Base-by-base conservation (phyloP, 495 filamentous ascomycete genomes). In the Apiosordaria backusii region DNA sequence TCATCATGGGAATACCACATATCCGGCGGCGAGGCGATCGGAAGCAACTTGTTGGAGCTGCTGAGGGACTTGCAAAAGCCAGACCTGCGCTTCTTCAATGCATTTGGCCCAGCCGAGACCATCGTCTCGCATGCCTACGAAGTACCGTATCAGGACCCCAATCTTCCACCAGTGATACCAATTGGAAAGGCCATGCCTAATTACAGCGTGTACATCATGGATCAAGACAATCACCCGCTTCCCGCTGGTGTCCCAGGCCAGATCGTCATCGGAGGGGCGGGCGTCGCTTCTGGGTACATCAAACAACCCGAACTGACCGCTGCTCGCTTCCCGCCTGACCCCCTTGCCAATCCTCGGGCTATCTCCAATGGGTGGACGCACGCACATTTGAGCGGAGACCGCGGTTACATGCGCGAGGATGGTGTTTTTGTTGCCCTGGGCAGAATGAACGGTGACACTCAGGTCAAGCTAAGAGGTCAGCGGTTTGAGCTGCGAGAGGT, bases 401-500 rank as follows among this genome's bases (percentile, higher is more conserved):
- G 65, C 59, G 72, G 69, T 16, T 62, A 54, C 52, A 63, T 76
- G 15, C 45, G 24, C 0, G 21, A 50, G 2, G 72, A 80, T 67
- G 79, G 81, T n/a, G 60, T 69, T 1, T 60, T 83, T 10, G 57
- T 75, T 13, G 65, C 75, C 6, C n/a, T 76, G 5, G 77, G 80
- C 0, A 74, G 81, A 16, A 78, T 74, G 4, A 72, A 72, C 2
- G 80, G 78, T 40, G 81, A 82, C 61, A 78, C 74, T 15, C 81
- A 82, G 62, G 65, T 82, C 40, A 83, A 84, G 60, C 62, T 84
- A 13, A 71, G 78, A 1, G 82, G 82, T 26, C 67, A 81, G n/a
- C 77, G 82, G 5, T 77, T 84, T 50, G 80, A 84, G 26, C 59
- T 84, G 0, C 65, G 76, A 45, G 82, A 84, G 35, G 75, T 84